Evolutionary conservation across 2,329 filamentous ascomycete genomes (phyloP).

Genomic region (Phymatotrichopsis omnivora): DNA sequence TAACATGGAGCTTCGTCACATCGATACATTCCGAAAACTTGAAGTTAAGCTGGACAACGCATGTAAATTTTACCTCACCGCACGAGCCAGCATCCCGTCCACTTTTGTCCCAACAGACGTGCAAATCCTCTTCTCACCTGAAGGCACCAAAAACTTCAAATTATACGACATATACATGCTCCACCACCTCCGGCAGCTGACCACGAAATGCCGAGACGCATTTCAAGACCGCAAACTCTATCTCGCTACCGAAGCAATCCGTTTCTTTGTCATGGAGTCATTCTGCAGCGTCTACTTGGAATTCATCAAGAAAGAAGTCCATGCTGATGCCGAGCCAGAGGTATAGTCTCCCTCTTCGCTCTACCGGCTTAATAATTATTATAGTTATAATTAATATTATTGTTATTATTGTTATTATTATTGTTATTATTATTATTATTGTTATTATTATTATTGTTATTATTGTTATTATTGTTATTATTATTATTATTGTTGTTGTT

Average conservation of each 20-base stretch:
- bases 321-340: constrained; percentile 10
- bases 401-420: too few relatives aligned
- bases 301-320: constrained; percentile 23
- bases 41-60: constrained; percentile 26
- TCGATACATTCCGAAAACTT: constrained; percentile 23
- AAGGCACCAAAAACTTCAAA: not conserved
- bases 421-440: too few relatives aligned
- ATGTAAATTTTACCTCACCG: constrained; percentile 19
- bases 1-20: constrained; percentile 23
- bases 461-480: too few relatives aligned
- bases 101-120: not conserved
- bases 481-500: too few relatives aligned
- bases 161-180: constrained; percentile 25
- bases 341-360: not conserved
- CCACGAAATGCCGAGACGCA: constrained; percentile 14
- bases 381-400: not conserved
- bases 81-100: constrained; percentile 3
- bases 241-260: constrained; percentile 23
- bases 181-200: constrained; percentile 19
- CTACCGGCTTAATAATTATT: not conserved
- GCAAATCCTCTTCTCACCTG: not conserved
- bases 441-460: too few relatives aligned
- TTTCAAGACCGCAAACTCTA: constrained; percentile 23
- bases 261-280: constrained; percentile 21
- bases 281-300: constrained; percentile 26